These are phyloP conservation scores for Pythium dissotocum DNA, from an alignment of 352 stramenopile species.

Conservation along the genomic window DNA sequence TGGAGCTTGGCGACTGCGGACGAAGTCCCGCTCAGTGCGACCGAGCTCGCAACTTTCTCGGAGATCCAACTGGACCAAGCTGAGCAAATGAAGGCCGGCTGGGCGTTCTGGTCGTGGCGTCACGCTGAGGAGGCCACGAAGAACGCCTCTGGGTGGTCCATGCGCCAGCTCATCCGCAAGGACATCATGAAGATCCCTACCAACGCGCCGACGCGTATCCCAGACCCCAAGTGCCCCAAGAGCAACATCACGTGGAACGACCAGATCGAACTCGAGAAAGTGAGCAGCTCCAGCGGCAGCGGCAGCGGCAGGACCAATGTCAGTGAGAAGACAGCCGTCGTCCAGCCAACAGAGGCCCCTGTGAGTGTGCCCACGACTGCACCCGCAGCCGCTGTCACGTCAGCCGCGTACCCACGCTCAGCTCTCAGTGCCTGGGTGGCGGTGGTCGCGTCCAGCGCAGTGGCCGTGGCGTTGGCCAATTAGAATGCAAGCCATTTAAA, in stretches of 20 bases:
- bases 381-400: neutral
- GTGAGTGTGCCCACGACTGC: neutral
- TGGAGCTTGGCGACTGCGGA: conserved; percentile 45
- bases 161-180: conserved; percentile 27
- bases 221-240: conserved; percentile 20
- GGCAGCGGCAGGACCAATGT: neutral
- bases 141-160: conserved; percentile 26
- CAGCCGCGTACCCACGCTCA: neutral
- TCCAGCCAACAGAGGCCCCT: neutral
- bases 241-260: neutral
- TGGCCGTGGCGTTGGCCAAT: neutral
- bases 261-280: neutral
- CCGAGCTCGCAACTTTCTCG: conserved; percentile 28
- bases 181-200: conserved; percentile 20
- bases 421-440: neutral
- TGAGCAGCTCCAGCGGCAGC: neutral
- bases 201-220: conserved; percentile 7
- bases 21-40: conserved; percentile 35
- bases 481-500: neutral
- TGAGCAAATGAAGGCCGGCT: conserved; percentile 21
- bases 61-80: conserved; percentile 35
- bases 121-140: conserved; percentile 25
- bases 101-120: conserved; percentile 33
- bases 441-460: neutral
- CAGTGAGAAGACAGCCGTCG: neutral